Base-by-base conservation (phyloP, 2,329 filamentous ascomycete genomes). In the Aspergillus glaucus region DNA sequence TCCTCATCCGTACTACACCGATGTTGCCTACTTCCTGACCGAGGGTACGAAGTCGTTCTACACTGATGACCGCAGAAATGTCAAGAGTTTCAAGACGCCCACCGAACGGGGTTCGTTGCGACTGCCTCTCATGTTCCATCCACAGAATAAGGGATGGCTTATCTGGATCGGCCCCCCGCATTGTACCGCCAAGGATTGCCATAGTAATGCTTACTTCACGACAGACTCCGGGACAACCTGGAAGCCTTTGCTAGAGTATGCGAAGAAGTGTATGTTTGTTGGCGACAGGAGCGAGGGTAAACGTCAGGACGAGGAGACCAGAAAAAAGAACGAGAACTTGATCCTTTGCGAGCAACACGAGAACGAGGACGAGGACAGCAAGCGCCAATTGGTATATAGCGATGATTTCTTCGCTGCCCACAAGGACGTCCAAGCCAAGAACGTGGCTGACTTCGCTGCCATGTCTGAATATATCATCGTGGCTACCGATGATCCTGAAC, bases 381-480 rank as follows among this genome's bases (percentile, higher is more conserved):
- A 82, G 1, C 71, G 86, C 43, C 79, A 86, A 55, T 79, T 98
- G 26, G 68, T 90, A 14, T 86, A 86, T 37, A 95, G 86, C 66
- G 84, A 94, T 60, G 89, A 85, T 70, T 94, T 94, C 62, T 72
- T 75, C 10, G 79, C 84, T 46, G 77, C 82, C 10, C 19, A 26
- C 14, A 26, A n/a, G 53, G 79, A 84, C 58, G 74, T 81, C 19
- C 77, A 82, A 50, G 83, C 86, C 63, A 77, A 80, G 21, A 79
- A 91, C 51, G 86, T 95, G 39, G 82, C 86, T 58, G 85, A 86
- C 57, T 97, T 95, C 68, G 92, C 90, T 2, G 94, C 87, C 4
- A 97, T 96, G 92, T 85, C 87, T 36, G 93, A 98, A 65, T 98
- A 95, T 67, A 93, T 98, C 61, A 82, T 98, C 36, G 86, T 95